A percentile compares a stretch with the other conserved stretches of the same genome.
Evolutionary conservation across 805 yeast species (phyloP).

Genomic region (Candida koratica): DNA sequence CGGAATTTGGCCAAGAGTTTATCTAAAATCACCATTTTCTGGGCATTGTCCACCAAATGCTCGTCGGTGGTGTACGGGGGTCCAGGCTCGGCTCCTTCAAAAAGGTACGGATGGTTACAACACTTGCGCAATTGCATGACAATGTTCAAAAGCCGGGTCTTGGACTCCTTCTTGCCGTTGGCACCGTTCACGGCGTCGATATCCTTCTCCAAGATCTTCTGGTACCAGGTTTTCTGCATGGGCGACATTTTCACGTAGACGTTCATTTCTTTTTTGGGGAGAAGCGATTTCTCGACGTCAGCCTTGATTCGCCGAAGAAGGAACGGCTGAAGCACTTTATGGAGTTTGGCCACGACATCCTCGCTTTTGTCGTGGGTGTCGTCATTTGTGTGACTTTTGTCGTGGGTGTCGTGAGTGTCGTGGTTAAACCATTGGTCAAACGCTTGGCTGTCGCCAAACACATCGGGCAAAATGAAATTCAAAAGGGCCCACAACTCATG

Average conservation of each 20-base stretch:
- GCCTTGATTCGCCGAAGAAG: conserved; percentile 70
- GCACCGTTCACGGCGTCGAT: conserved; percentile 85
- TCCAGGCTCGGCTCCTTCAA: conserved; percentile 88
- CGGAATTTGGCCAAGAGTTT: conserved; percentile 57
- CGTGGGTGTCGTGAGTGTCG: conserved; percentile 25
- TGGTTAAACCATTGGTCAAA: conserved; percentile 71
- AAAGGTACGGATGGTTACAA: conserved; percentile 80
- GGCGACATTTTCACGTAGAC: conserved; percentile 70
- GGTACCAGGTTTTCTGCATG: conserved; percentile 80
- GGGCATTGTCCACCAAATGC: conserved; percentile 70
- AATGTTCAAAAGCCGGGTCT: conserved; percentile 70
- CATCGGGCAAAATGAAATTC: conserved; percentile 74
- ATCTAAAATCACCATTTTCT: conserved; percentile 69
- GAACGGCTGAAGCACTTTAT: conserved; percentile 73
- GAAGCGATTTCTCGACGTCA: conserved; percentile 74
- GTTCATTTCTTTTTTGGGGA: conserved; percentile 73
- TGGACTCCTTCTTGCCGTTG: conserved; percentile 67
- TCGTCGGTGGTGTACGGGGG: conserved; percentile 86
- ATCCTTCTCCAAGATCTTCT: conserved; percentile 71
- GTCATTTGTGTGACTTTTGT: conserved; percentile 26
- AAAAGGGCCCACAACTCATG: conserved; percentile 80
- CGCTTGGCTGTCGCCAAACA: conserved; percentile 66
- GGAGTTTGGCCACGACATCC: conserved; percentile 63
- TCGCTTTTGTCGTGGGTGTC: conserved; percentile 19
- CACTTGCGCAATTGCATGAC: conserved; percentile 85